phyloP scores from a whole-genome alignment of 148 eudicot species.

The Heliamphora exappendiculata region DNA sequence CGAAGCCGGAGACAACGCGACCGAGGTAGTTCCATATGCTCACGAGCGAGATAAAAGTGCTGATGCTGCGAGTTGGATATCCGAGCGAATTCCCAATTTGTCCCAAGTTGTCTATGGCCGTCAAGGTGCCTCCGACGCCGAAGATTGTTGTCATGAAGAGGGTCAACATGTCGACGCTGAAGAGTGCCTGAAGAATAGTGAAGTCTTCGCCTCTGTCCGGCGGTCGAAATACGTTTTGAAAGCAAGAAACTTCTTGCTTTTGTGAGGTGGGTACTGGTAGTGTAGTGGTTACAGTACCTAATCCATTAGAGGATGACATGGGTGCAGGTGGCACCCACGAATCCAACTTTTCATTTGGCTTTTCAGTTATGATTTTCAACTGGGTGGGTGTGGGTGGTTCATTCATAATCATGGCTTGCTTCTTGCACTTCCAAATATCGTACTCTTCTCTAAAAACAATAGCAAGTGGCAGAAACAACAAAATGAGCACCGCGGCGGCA shows the following conservation, averaged over 20 bases:
- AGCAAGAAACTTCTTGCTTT: conserved; percentile 21
- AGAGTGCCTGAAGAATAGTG: conserved; percentile 43
- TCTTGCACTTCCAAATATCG: conserved; percentile 10
- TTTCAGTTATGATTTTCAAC: conserved; percentile 19
- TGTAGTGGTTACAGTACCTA: neutral
- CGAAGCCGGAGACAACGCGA: conserved; percentile 22
- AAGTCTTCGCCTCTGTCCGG: conserved; percentile 36
- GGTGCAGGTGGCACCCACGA: neutral
- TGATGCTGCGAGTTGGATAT: conserved; percentile 27
- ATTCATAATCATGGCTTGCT: conserved; percentile 5
- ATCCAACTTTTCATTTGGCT: neutral
- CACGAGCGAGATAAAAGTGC: conserved; percentile 25
- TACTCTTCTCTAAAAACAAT: conserved; percentile 27
- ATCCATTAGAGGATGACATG: neutral
- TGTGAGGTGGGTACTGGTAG: neutral
- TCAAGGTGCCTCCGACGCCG: conserved; percentile 35
- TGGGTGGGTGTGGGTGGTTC: neutral
- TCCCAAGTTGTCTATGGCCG: conserved; percentile 35
- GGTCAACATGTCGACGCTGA: conserved; percentile 38
- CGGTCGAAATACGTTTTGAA: conserved; percentile 21
- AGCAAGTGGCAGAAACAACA: conserved; percentile 25
- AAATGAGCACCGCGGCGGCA: conserved; percentile 12
- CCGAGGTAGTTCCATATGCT: conserved; percentile 35
- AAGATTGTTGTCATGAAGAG: conserved; percentile 29
- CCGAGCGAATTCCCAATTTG: conserved; percentile 32